A percentile compares a stretch with the other conserved stretches of the same genome.
These are phyloP conservation scores for Oryza nivara DNA, from an alignment of 176 grass and related monocot genomes.

Conservation along the genomic window DNA sequence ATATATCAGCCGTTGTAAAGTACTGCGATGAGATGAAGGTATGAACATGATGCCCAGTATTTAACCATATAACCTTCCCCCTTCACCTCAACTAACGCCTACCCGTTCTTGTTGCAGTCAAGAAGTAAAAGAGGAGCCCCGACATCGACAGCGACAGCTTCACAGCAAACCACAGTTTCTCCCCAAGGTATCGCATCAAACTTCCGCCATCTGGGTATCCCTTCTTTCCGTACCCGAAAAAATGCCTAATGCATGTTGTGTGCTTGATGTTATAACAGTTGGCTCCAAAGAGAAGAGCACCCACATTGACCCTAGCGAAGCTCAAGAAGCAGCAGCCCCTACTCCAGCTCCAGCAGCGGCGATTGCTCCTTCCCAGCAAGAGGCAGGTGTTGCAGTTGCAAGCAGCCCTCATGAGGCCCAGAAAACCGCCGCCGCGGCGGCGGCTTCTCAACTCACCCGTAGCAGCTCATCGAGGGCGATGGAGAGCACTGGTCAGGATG, in stretches of 20 bases:
- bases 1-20: conserved; percentile 85
- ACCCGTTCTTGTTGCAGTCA: conserved; percentile 44
- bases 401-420: not conserved
- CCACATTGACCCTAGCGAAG: not conserved
- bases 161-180: conserved; percentile 38
- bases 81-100: not conserved
- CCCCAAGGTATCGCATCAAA: conserved; percentile 31
- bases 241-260: not conserved
- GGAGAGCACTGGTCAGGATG: not conserved
- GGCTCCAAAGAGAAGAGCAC: not conserved
- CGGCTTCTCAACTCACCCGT: not conserved
- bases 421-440: not conserved
- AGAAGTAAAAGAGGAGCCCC: conserved; percentile 78
- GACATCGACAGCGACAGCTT: conserved; percentile 23
- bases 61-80: not conserved
- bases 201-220: not conserved
- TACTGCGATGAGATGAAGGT: conserved; percentile 96
- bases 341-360: not conserved
- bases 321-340: not conserved
- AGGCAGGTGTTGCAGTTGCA: not conserved
- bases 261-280: not conserved
- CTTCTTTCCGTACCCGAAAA: not conserved
- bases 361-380: not conserved
- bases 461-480: conserved; percentile 1
- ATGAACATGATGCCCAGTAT: conserved; percentile 1